A percentile compares a stretch with the other conserved stretches of the same genome.
Evolutionary conservation across 305 asterid species (phyloP).

Genomic region (Stenogyne calaminthoides): DNA sequence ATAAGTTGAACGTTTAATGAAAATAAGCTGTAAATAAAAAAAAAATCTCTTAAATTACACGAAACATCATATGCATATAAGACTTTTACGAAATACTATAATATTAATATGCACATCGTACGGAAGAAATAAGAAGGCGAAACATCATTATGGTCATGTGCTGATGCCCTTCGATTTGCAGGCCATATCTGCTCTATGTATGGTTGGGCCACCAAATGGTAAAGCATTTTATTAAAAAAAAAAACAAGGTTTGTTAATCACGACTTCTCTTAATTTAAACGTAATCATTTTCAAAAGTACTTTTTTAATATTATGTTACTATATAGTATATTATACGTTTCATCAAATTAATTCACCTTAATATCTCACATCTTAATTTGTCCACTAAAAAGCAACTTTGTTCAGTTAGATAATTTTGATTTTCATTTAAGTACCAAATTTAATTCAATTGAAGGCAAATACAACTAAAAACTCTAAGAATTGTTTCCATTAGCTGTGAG

Average conservation of each 20-base stretch:
- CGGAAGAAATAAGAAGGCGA: not conserved
- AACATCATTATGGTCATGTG: conserved; percentile 16
- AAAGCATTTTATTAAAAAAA: not conserved
- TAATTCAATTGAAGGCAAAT: not conserved
- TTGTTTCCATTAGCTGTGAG: too few species aligned
- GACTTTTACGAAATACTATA: too few species aligned
- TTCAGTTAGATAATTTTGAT: not conserved
- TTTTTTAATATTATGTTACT: not conserved
- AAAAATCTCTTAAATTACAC: too few species aligned
- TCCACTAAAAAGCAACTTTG: not conserved
- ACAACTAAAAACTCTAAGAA: too few species aligned
- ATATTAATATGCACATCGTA: not conserved
- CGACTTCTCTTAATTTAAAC: not conserved
- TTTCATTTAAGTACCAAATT: not conserved
- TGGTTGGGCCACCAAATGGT: conserved; percentile 8
- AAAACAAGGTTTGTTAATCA: not conserved
- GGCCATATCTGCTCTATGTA: conserved; percentile 13
- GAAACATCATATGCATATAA: too few species aligned
- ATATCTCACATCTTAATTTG: not conserved
- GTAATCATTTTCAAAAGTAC: not conserved
- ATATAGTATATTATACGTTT: not conserved
- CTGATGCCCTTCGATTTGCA: conserved; percentile 8
- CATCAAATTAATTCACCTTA: not conserved
- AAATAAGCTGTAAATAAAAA: too few species aligned
- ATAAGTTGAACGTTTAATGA: too few species aligned